These are phyloP conservation scores for Thermochaetoides thermophila DNA, from an alignment of 495 filamentous ascomycete species.

Conservation along the genomic window DNA sequence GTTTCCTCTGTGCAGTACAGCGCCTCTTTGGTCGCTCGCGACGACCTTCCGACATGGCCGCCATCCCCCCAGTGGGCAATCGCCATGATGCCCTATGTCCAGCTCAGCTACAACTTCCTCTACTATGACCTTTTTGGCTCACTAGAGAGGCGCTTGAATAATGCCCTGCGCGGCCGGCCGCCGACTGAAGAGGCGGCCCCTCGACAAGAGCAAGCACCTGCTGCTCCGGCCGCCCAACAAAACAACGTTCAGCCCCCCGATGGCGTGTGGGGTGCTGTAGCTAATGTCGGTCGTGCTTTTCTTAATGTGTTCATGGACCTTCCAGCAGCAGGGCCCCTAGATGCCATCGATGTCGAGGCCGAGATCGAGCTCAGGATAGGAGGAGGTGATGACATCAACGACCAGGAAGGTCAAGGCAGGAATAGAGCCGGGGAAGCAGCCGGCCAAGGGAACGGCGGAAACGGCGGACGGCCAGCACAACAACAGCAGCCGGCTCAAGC, in stretches of 20 bases:
- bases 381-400: slow-evolving; percentile 20
- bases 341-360: slow-evolving; percentile 28
- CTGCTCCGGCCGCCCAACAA: background rate
- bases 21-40: slow-evolving; percentile 7
- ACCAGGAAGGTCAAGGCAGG: no score
- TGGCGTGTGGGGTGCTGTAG: slow-evolving; percentile 4
- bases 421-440: no score
- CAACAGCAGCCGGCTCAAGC: slow-evolving; percentile 15
- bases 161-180: slow-evolving; percentile 15
- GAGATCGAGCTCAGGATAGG: slow-evolving; percentile 30
- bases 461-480: slow-evolving; percentile 20
- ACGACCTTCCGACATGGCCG: slow-evolving; percentile 42
- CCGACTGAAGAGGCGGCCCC: slow-evolving; percentile 7
- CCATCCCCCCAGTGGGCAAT: slow-evolving; percentile 60
- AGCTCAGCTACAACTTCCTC: slow-evolving; percentile 49
- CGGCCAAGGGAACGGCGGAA: no score
- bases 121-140: slow-evolving; percentile 49
- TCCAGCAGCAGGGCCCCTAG: slow-evolving; percentile 5
- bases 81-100: slow-evolving; percentile 50
- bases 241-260: slow-evolving; percentile 4
- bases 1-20: slow-evolving; percentile 9
- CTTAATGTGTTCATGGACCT: slow-evolving; percentile 15
- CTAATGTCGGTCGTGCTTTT: slow-evolving; percentile 7
- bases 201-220: background rate
- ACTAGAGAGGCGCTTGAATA: slow-evolving; percentile 46